Percentiles rank a stretch among this genome's conserved stretches.
phyloP scores from a whole-genome alignment of 768 basidiomycete genomes.

The Pleurotus tuoliensis region DNA sequence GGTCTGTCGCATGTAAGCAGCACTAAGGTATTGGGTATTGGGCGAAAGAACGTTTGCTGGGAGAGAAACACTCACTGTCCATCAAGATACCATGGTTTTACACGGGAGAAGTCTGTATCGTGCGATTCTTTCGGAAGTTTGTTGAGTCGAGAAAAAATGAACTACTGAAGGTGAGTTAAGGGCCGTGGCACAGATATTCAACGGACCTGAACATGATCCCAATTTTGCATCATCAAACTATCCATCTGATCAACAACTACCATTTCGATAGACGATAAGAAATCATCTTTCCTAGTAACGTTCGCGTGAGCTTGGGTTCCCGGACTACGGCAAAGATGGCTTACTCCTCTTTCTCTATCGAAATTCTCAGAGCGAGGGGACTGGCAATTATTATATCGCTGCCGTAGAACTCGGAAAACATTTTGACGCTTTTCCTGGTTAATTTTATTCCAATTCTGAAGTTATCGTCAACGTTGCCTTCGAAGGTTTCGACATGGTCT shows the following conservation, averaged over 20 bases:
- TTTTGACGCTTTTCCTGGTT: slow-evolving; percentile 86
- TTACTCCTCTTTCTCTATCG: slow-evolving; percentile 92
- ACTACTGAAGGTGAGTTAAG: slow-evolving; percentile 39
- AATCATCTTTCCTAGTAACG: slow-evolving; percentile 69
- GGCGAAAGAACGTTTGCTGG: neutral
- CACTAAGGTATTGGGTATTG: slow-evolving; percentile 37
- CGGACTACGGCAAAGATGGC: slow-evolving; percentile 18
- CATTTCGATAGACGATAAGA: slow-evolving; percentile 90
- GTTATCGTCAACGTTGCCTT: slow-evolving; percentile 95
- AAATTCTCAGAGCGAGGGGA: slow-evolving; percentile 86
- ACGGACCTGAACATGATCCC: slow-evolving; percentile 92
- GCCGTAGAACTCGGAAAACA: slow-evolving; percentile 88
- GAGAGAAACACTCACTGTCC: slow-evolving; percentile 64
- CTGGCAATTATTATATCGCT: slow-evolving; percentile 92
- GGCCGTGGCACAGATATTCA: neutral
- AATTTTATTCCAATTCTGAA: slow-evolving; percentile 92
- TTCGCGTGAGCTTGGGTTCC: neutral
- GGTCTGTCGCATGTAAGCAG: slow-evolving; percentile 84
- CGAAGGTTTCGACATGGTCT: slow-evolving; percentile 92
- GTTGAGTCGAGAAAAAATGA: slow-evolving; percentile 82
- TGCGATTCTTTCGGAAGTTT: slow-evolving; percentile 90
- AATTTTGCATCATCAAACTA: slow-evolving; percentile 95
- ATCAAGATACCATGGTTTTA: slow-evolving; percentile 98
- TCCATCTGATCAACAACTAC: slow-evolving; percentile 91
- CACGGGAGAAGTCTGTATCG: slow-evolving; percentile 92